Evolutionary conservation across 495 filamentous ascomycete genomes (phyloP), one percentile per base, ranked within the genome.

Genomic region (Gamarada debralockiae): DNA sequence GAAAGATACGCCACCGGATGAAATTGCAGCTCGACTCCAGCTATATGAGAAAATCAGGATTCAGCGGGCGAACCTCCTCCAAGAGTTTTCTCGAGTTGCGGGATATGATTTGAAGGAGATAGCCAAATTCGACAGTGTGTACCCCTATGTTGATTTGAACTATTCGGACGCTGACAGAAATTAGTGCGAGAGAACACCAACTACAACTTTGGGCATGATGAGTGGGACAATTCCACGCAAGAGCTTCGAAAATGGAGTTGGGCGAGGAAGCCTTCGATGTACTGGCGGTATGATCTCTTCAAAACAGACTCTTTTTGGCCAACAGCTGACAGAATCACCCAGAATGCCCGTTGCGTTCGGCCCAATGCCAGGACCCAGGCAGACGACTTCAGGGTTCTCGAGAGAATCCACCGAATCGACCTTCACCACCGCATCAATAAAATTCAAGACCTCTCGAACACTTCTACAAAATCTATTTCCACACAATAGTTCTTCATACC

Each of bases 181-280:
- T n/a, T 53, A 76, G 78, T 79, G 56, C 63, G 66, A 43, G 55
- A 57, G 2, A 80, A 74, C 59, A 69, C 70, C n/a, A 57, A 63
- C 24, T 80, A 82, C 52, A 80, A 78, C 52, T 80, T 79, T 55
- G 74, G 74, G 23, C 77, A 83, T 54, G 79, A 83, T 51, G 80
- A 81, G 46, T 75, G 69, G 51, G 77, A 83, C 56, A 60, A 78
- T 53, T 73, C 79, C 2, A 65, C 65, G 3, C 71, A 78, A 24
- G 57, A 70, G 15, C 67, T 84, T 14, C 71, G 68, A 3, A 68
- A 75, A 39, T 72, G 71, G 52, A 58, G 64, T 7, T 73, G 72
- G 68, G 42, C 62, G 3, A 68, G 71, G 23, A n/a, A n/a, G n/a
- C n/a, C n/a, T n/a, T n/a, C n/a, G n/a, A n/a, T n/a, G n/a, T n/a